phyloP scores from a whole-genome alignment of 1,139 yeast genomes.

The Hemisphaericaspora subhashii region DNA sequence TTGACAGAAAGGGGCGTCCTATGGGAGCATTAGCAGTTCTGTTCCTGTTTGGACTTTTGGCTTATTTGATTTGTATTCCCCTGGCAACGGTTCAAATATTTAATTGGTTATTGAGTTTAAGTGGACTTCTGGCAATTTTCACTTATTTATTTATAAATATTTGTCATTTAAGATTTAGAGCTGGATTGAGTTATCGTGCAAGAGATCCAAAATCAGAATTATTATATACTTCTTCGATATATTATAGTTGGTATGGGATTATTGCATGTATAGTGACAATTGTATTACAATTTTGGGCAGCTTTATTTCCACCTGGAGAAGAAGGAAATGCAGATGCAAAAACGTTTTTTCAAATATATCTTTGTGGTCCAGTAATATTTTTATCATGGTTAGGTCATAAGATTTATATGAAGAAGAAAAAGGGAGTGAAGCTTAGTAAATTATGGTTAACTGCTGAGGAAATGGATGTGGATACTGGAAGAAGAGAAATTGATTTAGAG shows the following conservation, averaged over 20 bases:
- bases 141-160: constrained; percentile 32
- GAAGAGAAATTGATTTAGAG: constrained; percentile 43
- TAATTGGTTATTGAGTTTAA: constrained; percentile 24
- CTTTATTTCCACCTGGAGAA: constrained; percentile 36
- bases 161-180: constrained; percentile 32
- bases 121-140: constrained; percentile 26
- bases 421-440: constrained; percentile 26
- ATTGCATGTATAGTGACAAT: constrained; percentile 26
- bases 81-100: constrained; percentile 20
- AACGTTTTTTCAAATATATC: constrained; percentile 33
- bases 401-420: constrained; percentile 24
- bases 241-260: constrained; percentile 34
- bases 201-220: constrained; percentile 33
- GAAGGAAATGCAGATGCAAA: constrained; percentile 25
- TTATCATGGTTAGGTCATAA: constrained; percentile 34
- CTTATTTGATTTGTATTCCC: constrained; percentile 34
- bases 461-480: constrained; percentile 44
- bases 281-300: constrained; percentile 41
- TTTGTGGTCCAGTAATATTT: constrained; percentile 31
- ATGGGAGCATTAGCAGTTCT: constrained; percentile 29
- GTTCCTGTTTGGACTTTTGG: constrained; percentile 28
- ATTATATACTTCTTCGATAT: constrained; percentile 25
- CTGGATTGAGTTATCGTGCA: constrained; percentile 28
- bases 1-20: constrained; percentile 37
- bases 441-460: constrained; percentile 33